Evolutionary conservation across 352 stramenopile species (phyloP).

Genomic region (Phytopythium sindhum): DNA sequence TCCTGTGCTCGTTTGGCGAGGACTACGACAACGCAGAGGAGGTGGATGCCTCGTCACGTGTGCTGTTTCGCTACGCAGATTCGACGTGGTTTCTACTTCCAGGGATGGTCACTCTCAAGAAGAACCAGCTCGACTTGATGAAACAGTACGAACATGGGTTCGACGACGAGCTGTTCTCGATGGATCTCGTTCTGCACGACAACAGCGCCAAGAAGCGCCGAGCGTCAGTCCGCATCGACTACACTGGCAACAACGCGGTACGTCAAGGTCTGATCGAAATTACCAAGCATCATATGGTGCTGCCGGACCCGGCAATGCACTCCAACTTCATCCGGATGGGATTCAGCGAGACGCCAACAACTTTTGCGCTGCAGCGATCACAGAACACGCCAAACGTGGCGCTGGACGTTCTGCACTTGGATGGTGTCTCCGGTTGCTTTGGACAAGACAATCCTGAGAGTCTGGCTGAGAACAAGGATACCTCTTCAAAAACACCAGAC

Average conservation of each 20-base stretch:
- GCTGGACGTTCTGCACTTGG: conserved; percentile 71
- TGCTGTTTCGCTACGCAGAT: conserved; percentile 77
- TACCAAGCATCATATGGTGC: conserved; percentile 71
- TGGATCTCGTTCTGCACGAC: conserved; percentile 77
- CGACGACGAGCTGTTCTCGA: conserved; percentile 74
- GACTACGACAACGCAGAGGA: conserved; percentile 61
- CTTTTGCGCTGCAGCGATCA: conserved; percentile 74
- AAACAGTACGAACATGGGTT: conserved; percentile 85
- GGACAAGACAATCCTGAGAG: conserved; percentile 21
- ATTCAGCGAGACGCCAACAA: conserved; percentile 66
- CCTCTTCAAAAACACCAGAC: conserved; percentile 13
- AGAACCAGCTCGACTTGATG: conserved; percentile 76
- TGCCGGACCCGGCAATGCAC: conserved; percentile 76
- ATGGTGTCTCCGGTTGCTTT: conserved; percentile 52
- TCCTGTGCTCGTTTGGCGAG: conserved; percentile 82
- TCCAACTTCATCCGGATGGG: conserved; percentile 82
- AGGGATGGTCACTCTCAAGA: conserved; percentile 70
- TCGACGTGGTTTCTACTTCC: conserved; percentile 76
- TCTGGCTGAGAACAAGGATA: conserved; percentile 15
- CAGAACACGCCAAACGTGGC: conserved; percentile 76
- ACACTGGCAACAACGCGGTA: conserved; percentile 62
- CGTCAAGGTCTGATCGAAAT: conserved; percentile 76
- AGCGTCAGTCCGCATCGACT: conserved; percentile 52
- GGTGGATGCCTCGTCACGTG: conserved; percentile 55
- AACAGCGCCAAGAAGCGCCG: conserved; percentile 31